Evolutionary conservation across 371 early-diverging fungal species (phyloP).

Genomic region (Mortierella polycephala): DNA sequence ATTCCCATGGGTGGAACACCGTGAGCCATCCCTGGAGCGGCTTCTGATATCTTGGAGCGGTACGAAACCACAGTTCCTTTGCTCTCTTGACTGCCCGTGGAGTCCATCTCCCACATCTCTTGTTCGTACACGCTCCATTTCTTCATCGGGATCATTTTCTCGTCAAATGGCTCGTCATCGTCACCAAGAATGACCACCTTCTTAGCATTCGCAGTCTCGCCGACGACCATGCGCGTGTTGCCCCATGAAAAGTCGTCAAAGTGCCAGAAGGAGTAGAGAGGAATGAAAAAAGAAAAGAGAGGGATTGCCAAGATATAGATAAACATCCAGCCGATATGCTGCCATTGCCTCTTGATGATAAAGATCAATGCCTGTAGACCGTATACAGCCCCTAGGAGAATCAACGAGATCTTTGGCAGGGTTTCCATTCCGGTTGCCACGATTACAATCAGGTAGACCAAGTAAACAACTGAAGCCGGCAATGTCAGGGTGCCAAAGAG

Average conservation of each 20-base stretch:
- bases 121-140: conserved; percentile 79
- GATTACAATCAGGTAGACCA: conserved; percentile 75
- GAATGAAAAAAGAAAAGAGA: conserved; percentile 84
- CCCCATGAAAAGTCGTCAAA: conserved; percentile 99
- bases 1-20: conserved; percentile 9
- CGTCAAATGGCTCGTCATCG: conserved; percentile 76
- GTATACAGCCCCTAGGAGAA: conserved; percentile 80
- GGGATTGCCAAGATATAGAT: conserved; percentile 90
- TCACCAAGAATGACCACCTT: conserved; percentile 61
- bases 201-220: conserved; percentile 81
- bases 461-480: conserved; percentile 80
- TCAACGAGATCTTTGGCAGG: conserved; percentile 66
- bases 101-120: conserved; percentile 60
- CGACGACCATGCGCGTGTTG: conserved; percentile 91
- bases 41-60: conserved; percentile 24
- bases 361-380: conserved; percentile 89
- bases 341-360: conserved; percentile 89
- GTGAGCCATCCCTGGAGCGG: not conserved
- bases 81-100: conserved; percentile 44
- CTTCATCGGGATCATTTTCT: conserved; percentile 68
- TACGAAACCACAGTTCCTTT: conserved; percentile 33
- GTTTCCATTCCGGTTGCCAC: conserved; percentile 61
- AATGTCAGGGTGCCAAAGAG: conserved; percentile 92
- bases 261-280: conserved; percentile 94
- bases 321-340: conserved; percentile 98